Conservation (phyloP, 805 yeast species). For the Kregervanrija fluxuum region DNA sequence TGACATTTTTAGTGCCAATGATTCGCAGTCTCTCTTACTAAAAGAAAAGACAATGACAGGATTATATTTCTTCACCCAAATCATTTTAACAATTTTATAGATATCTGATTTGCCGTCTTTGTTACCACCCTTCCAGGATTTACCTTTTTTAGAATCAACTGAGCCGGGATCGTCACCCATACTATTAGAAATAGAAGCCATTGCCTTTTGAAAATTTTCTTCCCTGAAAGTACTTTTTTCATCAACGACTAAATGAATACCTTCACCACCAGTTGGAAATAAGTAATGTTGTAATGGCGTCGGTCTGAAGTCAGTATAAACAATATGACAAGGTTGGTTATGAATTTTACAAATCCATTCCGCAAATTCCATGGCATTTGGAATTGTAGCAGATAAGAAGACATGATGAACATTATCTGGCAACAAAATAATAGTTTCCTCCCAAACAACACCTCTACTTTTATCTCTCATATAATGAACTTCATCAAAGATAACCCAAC, state of each 20-base stretch:
- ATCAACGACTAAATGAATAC: slow-evolving; percentile 94
- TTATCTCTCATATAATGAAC: slow-evolving; percentile 97
- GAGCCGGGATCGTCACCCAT: slow-evolving; percentile 79
- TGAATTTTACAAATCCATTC: slow-evolving; percentile 97
- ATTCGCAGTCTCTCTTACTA: slow-evolving; percentile 94
- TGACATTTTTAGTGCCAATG: slow-evolving; percentile 90
- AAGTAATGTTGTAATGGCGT: slow-evolving; percentile 96
- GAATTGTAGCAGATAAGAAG: slow-evolving; percentile 89
- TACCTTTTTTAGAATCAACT: slow-evolving; percentile 52
- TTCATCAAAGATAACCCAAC: slow-evolving; percentile 95
- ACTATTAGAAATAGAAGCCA: slow-evolving; percentile 83
- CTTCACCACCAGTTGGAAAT: slow-evolving; percentile 98
- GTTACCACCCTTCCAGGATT: slow-evolving; percentile 81
- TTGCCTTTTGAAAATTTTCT: slow-evolving; percentile 96
- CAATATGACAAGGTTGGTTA: slow-evolving; percentile 96
- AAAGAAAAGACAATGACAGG: slow-evolving; percentile 99
- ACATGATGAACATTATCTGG: slow-evolving; percentile 95
- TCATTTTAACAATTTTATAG: slow-evolving; percentile 95
- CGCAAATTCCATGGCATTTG: slow-evolving; percentile 97
- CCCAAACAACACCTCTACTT: slow-evolving; percentile 99
- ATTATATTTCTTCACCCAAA: slow-evolving; percentile 91
- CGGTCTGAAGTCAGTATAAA: slow-evolving; percentile 97
- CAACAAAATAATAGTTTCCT: slow-evolving; percentile 94
- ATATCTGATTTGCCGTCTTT: slow-evolving; percentile 67
- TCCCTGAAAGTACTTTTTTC: slow-evolving; percentile 95